phyloP scores from a whole-genome alignment of 2,329 filamentous ascomycete genomes.

The Eutypella sp. region DNA sequence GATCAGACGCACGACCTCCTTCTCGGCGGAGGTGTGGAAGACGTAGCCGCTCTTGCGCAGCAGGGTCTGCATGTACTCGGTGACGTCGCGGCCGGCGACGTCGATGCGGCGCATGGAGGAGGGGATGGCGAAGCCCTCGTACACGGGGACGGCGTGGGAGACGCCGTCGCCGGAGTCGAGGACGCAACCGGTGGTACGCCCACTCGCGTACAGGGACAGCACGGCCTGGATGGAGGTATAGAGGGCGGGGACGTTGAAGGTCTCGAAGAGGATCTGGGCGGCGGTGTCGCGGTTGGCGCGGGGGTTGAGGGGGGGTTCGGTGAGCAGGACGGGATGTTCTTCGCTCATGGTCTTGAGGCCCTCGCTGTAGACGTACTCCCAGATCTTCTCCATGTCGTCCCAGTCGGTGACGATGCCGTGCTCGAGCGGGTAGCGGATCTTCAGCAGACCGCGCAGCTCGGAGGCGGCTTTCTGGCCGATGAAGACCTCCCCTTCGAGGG shows the following conservation, averaged over 20 bases:
- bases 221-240: slow-evolving; percentile 98
- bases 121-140: slow-evolving; percentile 94
- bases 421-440: slow-evolving; percentile 93
- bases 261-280: slow-evolving; percentile 96
- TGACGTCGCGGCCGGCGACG: slow-evolving; percentile 92
- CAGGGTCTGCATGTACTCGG: slow-evolving; percentile 87
- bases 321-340: slow-evolving; percentile 96
- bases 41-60: slow-evolving; percentile 89
- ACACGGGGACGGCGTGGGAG: slow-evolving; percentile 94
- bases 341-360: slow-evolving; percentile 95
- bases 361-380: slow-evolving; percentile 95
- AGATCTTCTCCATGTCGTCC: slow-evolving; percentile 99
- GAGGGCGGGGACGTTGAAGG: slow-evolving; percentile 93
- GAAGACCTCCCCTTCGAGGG: slow-evolving; percentile 93
- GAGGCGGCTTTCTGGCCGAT: slow-evolving; percentile 86
- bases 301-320: slow-evolving; percentile 92
- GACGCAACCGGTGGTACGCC: slow-evolving; percentile 92
- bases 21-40: slow-evolving; percentile 97
- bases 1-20: slow-evolving; percentile 96
- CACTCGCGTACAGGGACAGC: slow-evolving; percentile 90
- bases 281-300: slow-evolving; percentile 93
- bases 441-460: slow-evolving; percentile 85
- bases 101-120: slow-evolving; percentile 95
- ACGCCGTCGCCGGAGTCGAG: slow-evolving; percentile 94
- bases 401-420: slow-evolving; percentile 98